Evolutionary conservation across 2,329 filamentous ascomycete genomes (phyloP), one percentile per base, ranked within the genome.

Genomic region (Apiospora malaysiana): DNA sequence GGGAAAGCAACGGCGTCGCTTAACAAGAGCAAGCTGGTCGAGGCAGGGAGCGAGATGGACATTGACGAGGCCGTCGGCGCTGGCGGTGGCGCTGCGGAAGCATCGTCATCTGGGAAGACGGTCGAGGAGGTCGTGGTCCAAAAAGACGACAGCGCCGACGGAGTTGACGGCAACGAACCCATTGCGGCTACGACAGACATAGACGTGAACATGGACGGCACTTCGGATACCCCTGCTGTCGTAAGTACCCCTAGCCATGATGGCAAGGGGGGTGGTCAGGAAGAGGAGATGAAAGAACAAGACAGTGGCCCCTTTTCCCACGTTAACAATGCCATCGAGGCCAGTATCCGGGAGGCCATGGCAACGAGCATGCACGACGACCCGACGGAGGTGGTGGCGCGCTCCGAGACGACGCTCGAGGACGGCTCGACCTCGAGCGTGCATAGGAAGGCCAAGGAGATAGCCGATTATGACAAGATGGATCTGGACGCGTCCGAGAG

Each of bases 301-400:
- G 71, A 68, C 1, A 25, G 23, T 21, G 46, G 71, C 46, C 27
- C 63, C 25, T 72, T 72, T 65, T 69, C 69, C 9, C 23, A 14
- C 21, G 76, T 79, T 42, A 72, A 78, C 70, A 75, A 75, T n/a
- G 75, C 74, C 10, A 72, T 79, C 43, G 70, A 77, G 10, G 77
- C 75, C 37, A 78, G 76, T 37, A 76, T 80, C 46, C 74, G 74
- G 45, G 79, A 80, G 70, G 79, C 79, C 42, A 76, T 80, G 76
- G 73, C 75, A 23, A 78, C 77, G 14, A 73, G 75, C 25, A 73
- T 79, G 43, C 74, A 70, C n/a, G 73, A 76, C 43, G 69, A 68
- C 32, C 27, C 42, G 63, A 21, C 21, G 10, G 47, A 46, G 32
- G n/a, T 46, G 27, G 32, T 70, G 4, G 27, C 72, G 18, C 69